phyloP scores from a whole-genome alignment of 1,284 basidiomycete species.

The Sphaerobolus stellatus region DNA sequence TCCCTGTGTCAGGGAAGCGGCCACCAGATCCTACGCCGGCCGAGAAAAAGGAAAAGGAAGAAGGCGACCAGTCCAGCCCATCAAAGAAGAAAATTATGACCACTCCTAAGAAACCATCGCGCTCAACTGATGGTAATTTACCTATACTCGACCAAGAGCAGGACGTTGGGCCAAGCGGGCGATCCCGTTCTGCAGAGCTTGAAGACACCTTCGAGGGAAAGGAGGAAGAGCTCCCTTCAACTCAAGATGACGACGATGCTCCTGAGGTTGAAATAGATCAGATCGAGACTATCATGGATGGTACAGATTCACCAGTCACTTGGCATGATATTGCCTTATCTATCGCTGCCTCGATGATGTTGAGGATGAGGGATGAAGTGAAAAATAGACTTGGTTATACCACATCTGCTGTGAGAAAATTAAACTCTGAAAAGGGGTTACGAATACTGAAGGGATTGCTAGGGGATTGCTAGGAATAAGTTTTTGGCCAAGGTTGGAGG shows the following conservation, averaged over 20 bases:
- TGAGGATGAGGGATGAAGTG: conserved; percentile 70
- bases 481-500: conserved; percentile 84
- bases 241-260: conserved; percentile 21
- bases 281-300: too few species aligned
- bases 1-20: conserved; percentile 56
- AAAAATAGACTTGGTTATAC: conserved; percentile 82
- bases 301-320: conserved; percentile 37
- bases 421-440: background rate
- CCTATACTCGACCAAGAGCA: background rate
- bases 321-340: conserved; percentile 95
- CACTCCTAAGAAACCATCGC: conserved; percentile 2
- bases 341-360: conserved; percentile 88
- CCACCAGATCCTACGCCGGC: conserved; percentile 27
- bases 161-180: conserved; percentile 1
- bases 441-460: background rate
- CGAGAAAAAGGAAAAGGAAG: background rate
- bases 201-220: background rate
- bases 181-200: background rate
- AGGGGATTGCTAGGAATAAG: conserved; percentile 94
- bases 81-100: too few species aligned
- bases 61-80: background rate
- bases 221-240: background rate
- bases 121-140: background rate
- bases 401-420: conserved; percentile 77
- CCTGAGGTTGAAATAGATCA: conserved; percentile 29